A percentile compares a stretch with the other conserved stretches of the same genome.
Evolutionary conservation across 768 basidiomycete genomes (phyloP).

Genomic region (Galerina marginata): DNA sequence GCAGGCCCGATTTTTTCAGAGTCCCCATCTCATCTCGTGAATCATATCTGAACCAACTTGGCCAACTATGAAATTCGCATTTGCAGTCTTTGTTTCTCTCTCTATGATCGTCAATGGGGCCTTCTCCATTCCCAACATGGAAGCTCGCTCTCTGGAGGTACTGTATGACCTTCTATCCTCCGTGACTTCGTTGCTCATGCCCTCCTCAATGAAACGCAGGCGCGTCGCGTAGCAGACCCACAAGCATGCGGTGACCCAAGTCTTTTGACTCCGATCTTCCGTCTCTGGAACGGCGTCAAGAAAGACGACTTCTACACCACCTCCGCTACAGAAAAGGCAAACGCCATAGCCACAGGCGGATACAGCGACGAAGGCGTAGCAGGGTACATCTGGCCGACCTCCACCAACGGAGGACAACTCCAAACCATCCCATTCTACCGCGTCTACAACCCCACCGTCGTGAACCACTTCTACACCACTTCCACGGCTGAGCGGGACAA

Average conservation of each 20-base stretch:
- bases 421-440: conserved; percentile 5
- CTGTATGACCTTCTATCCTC: no score
- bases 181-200: no score
- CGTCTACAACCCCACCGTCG: neutral
- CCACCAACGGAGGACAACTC: neutral
- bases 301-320: conserved; percentile 9
- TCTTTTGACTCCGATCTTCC: neutral
- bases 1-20: no score
- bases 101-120: no score
- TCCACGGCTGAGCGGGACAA: conserved; percentile 1
- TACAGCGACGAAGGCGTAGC: conserved; percentile 3
- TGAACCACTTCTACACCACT: conserved; percentile 10
- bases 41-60: no score
- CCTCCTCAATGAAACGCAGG: no score
- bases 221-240: neutral
- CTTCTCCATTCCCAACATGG: no score
- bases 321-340: neutral
- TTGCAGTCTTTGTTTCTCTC: no score
- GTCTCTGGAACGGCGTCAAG: neutral
- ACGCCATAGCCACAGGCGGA: conserved; percentile 7
- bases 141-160: no score
- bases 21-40: no score
- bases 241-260: conserved; percentile 2
- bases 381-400: neutral
- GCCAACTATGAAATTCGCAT: no score